Base-by-base conservation (phyloP, 2,329 filamentous ascomycete genomes). In the Hansfordia pulvinata region DNA sequence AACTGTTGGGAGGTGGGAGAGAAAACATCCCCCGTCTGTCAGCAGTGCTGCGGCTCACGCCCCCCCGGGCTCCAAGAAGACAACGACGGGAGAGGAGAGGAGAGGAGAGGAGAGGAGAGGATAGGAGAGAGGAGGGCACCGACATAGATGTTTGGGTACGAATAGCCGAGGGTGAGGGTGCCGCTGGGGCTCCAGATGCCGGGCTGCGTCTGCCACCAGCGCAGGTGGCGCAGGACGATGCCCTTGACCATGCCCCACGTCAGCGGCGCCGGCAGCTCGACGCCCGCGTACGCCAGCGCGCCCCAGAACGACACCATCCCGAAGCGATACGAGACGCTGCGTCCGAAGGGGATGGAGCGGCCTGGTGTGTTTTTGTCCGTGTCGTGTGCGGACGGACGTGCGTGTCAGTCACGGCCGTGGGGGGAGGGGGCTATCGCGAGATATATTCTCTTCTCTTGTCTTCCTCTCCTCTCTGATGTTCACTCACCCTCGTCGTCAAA, bases 281-380 rank as follows among this genome's bases (percentile, higher is more conserved):
- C 73, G 36, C 74, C 74, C 4, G 79, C 78, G 40, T 83, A 84
- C 2, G 77, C 81, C 16, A 85, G 53, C 0, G 79, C 76, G 9
- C 77, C 75, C 80, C 80, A 86, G 53, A 86, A 86, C 1, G 73
- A 78, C n/a, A 77, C 74, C 73, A 85, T 85, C 25, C 78, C 80
- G 47, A 84, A 86, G n/a, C 80, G 69, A 47, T 88, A 88, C 6
- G 77, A 81, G 26, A 86, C 65, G 27, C 76, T 82, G 25, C 81
- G 68, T 4, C 81, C 81, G 37, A 84, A 88, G 0, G 81, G 80
- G 27, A 84, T 79, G 2, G 76, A 65, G 14, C 77, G 63, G 5
- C 74, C 46, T 60, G 46, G 25, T 20, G 12, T 4, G 12, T 6
- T 6, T 13, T 8, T 23, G 13, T 15, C 12, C 20, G n/a, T 10